phyloP scores from a whole-genome alignment of 1,284 basidiomycete genomes.

The Boletus semigastroideus region DNA sequence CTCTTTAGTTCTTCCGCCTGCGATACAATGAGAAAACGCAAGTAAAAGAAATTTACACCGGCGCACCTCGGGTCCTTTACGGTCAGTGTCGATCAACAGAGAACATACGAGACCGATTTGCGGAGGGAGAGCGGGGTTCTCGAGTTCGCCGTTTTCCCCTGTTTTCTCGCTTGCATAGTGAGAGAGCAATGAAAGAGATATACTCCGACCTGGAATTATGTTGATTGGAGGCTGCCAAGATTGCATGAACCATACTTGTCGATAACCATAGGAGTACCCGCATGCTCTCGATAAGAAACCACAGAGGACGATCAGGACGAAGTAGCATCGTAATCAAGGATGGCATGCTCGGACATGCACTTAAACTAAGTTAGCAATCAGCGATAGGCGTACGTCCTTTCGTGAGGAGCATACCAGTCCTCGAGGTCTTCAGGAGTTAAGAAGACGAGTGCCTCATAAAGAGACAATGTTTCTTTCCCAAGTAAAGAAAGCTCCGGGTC shows the following conservation, averaged over 20 bases:
- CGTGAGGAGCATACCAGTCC: slow-evolving; percentile 36
- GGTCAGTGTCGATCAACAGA: slow-evolving; percentile 47
- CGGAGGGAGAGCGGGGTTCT: slow-evolving; percentile 38
- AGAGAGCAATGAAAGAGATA: slow-evolving; percentile 42
- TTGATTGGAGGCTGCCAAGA: slow-evolving; percentile 21
- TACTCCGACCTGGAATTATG: slow-evolving; percentile 35
- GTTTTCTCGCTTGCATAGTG: slow-evolving; percentile 20
- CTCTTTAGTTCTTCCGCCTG: slow-evolving; percentile 46
- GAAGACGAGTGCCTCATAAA: slow-evolving; percentile 57
- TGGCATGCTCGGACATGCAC: slow-evolving; percentile 38
- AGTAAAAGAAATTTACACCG: background rate
- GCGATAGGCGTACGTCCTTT: background rate
- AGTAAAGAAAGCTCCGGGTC: slow-evolving; percentile 33
- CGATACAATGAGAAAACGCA: background rate
- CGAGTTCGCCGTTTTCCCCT: slow-evolving; percentile 9
- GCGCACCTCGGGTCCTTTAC: slow-evolving; percentile 44
- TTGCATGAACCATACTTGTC: slow-evolving; percentile 44
- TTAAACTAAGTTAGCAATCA: slow-evolving; percentile 36
- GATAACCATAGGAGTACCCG: slow-evolving; percentile 55
- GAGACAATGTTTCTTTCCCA: slow-evolving; percentile 41
- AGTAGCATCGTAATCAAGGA: slow-evolving; percentile 50
- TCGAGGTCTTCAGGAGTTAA: slow-evolving; percentile 43
- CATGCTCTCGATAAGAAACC: slow-evolving; percentile 46
- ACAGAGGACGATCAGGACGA: slow-evolving; percentile 46
- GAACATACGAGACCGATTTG: slow-evolving; percentile 55